Percentiles rank a stretch among this genome's conserved stretches.
Evolutionary conservation across 2,329 filamentous ascomycete species (phyloP).

Genomic region (Leptographium radiaticola): DNA sequence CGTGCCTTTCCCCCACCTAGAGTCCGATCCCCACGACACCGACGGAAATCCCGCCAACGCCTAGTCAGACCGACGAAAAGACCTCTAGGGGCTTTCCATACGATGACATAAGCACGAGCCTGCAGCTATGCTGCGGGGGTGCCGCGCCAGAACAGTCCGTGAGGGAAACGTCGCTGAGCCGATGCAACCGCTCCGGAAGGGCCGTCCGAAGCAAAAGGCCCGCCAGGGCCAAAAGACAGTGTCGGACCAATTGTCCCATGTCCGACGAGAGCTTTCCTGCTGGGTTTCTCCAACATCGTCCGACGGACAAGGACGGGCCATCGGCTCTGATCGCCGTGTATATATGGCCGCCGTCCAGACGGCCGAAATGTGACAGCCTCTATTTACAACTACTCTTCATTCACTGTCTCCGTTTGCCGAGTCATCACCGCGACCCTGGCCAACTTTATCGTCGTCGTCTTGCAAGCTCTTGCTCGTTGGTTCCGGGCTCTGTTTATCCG

Average conservation of each 20-base stretch:
- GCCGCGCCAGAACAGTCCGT: too few relatives aligned
- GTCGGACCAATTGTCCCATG: neutral
- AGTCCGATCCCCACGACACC: too few relatives aligned
- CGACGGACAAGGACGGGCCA: neutral
- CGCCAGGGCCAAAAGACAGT: too few relatives aligned
- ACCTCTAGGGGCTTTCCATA: too few relatives aligned
- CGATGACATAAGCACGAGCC: too few relatives aligned
- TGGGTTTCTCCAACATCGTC: slow-evolving; percentile 13
- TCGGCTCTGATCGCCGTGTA: neutral
- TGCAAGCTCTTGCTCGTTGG: slow-evolving; percentile 1
- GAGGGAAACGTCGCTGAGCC: too few relatives aligned
- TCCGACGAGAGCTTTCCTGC: neutral
- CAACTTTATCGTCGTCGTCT: slow-evolving; percentile 1
- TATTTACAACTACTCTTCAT: neutral
- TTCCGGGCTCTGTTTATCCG: slow-evolving; percentile 1
- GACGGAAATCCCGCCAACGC: too few relatives aligned
- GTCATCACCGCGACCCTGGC: neutral
- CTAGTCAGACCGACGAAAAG: too few relatives aligned
- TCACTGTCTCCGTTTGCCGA: neutral
- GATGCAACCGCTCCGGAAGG: too few relatives aligned
- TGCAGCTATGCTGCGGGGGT: too few relatives aligned
- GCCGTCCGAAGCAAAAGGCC: too few relatives aligned
- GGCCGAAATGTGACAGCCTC: neutral
- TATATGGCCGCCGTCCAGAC: neutral
- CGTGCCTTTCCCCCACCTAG: too few relatives aligned